These are phyloP conservation scores for Cylindrodendrum hubeiense DNA, from an alignment of 2,329 filamentous ascomycete species.

Conservation along the genomic window DNA sequence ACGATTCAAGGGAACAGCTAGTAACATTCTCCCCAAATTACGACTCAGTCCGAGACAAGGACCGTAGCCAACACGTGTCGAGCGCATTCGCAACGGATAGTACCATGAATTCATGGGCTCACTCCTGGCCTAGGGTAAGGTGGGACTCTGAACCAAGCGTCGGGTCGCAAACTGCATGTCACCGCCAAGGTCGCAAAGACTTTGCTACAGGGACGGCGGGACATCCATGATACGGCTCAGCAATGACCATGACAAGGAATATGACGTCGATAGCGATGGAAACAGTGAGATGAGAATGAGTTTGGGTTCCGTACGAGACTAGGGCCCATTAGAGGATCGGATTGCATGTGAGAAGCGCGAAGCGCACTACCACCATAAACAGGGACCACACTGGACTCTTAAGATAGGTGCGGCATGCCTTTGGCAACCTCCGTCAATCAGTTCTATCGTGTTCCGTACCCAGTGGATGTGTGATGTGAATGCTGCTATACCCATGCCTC, in stretches of 20 bases:
- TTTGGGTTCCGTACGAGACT: not conserved
- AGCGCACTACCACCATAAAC: not conserved
- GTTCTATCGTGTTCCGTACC: not conserved
- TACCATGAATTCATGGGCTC: not conserved
- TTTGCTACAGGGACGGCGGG: not conserved
- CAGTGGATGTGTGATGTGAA: not conserved
- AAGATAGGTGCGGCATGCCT: not conserved
- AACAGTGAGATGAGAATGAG: not conserved
- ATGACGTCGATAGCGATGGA: not conserved
- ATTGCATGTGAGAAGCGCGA: not conserved
- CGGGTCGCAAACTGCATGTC: constrained; percentile 6
- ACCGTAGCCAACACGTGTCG: not conserved
- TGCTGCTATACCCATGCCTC: no score
- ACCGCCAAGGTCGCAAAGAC: not conserved
- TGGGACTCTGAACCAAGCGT: not conserved
- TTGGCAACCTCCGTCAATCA: not conserved
- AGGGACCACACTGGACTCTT: not conserved
- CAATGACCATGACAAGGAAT: not conserved
- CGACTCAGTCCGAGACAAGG: constrained; percentile 7
- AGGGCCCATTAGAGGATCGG: not conserved
- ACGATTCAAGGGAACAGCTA: constrained; percentile 11
- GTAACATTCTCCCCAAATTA: constrained; percentile 1
- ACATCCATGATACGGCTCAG: not conserved
- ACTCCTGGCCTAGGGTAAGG: not conserved
- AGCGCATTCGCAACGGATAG: constrained; percentile 2